Evolutionary conservation across 2,329 filamentous ascomycete genomes (phyloP), one percentile per base, ranked within the genome.

Genomic region (Cadophora gregata): DNA sequence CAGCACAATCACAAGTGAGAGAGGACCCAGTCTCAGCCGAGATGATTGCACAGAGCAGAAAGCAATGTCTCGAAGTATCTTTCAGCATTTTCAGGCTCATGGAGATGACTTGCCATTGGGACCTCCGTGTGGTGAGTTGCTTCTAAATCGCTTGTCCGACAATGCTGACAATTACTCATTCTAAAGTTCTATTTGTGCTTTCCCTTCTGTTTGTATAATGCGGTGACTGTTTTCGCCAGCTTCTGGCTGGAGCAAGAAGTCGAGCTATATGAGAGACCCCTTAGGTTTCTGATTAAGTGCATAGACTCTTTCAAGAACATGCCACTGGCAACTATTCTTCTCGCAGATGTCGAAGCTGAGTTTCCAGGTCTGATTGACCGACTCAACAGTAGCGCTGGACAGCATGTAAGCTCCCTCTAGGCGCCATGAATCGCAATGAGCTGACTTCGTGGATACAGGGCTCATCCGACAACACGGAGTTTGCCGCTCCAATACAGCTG

Each of bases 31-130:
- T 64, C 14, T 62, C 58, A 4, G 38, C 56, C 8, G 58, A 59
- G 16, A 58, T 62, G 16, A 50, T 62, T 31, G 16, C 47, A 6
- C 62, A 64, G 29, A 59, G 62, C 36, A 67, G 25, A 16, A 64
- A 64, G 24, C 36, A 36, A 27, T 67, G 65, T 58, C 50, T 64
- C 12, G 62, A 67, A 27, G 65, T 63, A 21, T 62, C 65, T 24
- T n/a, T 47, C 7, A 55, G 21, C 31, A 59, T 67, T 25, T 38
- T 62, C 25, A 62, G 21, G 48, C 42, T 67, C 1, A 62, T 67
- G 58, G 56, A 67, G 42, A 62, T 67, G 50, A 62, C 50, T 9
- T 58, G 51, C 27, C 58, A 59, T 31, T 67, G 65, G 65, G 62
- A 67, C 24, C 31, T 53, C 2, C 62, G 59, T 19, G 55, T 55